Evolutionary conservation across 2,329 filamentous ascomycete genomes (phyloP).

Genomic region (Fusarium citri): DNA sequence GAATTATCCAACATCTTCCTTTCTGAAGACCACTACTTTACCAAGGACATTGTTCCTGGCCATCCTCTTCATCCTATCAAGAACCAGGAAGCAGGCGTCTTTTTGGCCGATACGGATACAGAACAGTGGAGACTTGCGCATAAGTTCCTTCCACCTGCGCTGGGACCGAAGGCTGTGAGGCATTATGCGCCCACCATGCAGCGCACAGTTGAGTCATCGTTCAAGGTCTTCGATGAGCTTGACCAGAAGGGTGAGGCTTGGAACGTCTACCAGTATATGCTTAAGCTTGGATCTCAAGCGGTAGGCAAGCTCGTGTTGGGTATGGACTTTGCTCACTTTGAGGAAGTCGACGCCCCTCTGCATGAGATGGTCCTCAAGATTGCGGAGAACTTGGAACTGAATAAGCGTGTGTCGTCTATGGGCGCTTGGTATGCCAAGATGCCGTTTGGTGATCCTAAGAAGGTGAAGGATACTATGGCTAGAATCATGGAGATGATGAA

Average conservation of each 20-base stretch:
- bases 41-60: conserved; percentile 62
- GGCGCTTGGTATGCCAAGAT: conserved; percentile 67
- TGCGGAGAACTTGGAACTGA: conserved; percentile 63
- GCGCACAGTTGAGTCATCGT: conserved; percentile 61
- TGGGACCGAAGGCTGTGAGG: conserved; percentile 69
- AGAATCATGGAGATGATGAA: conserved; percentile 53
- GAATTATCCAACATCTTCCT: conserved; percentile 59
- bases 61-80: conserved; percentile 61
- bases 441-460: conserved; percentile 67
- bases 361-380: conserved; percentile 65
- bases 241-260: conserved; percentile 59
- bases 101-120: conserved; percentile 62
- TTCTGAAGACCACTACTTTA: conserved; percentile 63
- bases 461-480: conserved; percentile 51
- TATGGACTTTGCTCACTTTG: conserved; percentile 60
- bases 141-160: conserved; percentile 70
- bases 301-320: conserved; percentile 59
- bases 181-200: conserved; percentile 72
- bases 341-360: conserved; percentile 56
- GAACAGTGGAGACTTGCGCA: conserved; percentile 64
- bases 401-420: conserved; percentile 67
- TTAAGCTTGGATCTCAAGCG: conserved; percentile 60
- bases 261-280: conserved; percentile 63
- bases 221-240: conserved; percentile 63
- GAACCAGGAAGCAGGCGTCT: conserved; percentile 56